These are phyloP conservation scores for Nakazawaea molendinolei DNA, from an alignment of 805 yeast species.

Conservation along the genomic window DNA sequence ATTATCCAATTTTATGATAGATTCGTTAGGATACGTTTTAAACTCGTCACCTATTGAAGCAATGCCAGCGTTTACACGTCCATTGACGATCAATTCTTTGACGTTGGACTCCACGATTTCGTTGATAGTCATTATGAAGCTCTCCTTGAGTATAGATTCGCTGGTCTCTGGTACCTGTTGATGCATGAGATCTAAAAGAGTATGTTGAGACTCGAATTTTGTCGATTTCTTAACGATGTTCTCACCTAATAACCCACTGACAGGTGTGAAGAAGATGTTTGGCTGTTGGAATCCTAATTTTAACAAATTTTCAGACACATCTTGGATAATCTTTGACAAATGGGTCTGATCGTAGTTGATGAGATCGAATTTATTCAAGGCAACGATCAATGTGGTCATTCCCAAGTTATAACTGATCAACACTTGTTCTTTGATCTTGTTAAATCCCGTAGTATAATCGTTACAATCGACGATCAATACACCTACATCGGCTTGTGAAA, in stretches of 20 bases:
- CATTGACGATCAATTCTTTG: conserved; percentile 47
- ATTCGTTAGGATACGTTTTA: conserved; percentile 46
- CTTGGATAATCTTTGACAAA: conserved; percentile 42
- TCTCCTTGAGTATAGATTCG: conserved; percentile 24
- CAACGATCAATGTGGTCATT: conserved; percentile 51
- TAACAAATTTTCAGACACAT: conserved; percentile 42
- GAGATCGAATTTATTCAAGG: conserved; percentile 66
- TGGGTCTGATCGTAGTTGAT: conserved; percentile 49
- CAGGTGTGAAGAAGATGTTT: conserved; percentile 51
- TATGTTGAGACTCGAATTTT: conserved; percentile 18
- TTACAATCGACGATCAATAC: conserved; percentile 64
- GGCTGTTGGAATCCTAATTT: conserved; percentile 41
- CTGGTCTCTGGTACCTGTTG: conserved; percentile 23
- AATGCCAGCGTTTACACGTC: conserved; percentile 62
- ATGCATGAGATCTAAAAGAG: conserved; percentile 41
- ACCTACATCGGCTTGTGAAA: conserved; percentile 72
- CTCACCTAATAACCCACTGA: conserved; percentile 62
- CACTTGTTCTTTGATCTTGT: conserved; percentile 74
- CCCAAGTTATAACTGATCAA: conserved; percentile 63
- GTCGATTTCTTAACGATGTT: conserved; percentile 47
- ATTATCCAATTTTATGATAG: conserved; percentile 34
- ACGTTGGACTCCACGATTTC: conserved; percentile 52
- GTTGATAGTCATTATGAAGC: conserved; percentile 53
- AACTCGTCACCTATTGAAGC: conserved; percentile 68
- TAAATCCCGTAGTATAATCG: conserved; percentile 67